Percentiles rank a stretch among this genome's conserved stretches.
Conservation (phyloP, 192 early-diverging fungal species). For the Backusella morwellensis region DNA sequence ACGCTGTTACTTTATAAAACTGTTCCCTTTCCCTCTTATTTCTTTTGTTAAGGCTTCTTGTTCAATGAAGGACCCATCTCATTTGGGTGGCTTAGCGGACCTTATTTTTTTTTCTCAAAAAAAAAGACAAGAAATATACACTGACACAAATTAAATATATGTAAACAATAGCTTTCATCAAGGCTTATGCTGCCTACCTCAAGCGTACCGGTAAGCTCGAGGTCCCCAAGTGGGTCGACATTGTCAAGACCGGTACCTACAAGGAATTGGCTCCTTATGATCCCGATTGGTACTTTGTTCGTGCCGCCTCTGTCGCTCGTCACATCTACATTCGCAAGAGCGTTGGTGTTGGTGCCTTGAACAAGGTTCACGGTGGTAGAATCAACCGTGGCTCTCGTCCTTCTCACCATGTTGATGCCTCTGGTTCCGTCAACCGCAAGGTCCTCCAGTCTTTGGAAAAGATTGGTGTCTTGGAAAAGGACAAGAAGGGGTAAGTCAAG, state of each 20-base stretch:
- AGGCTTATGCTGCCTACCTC: conserved; percentile 98
- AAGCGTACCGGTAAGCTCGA: conserved; percentile 98
- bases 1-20: neutral
- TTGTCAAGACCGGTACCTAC: conserved; percentile 96
- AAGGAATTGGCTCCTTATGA: conserved; percentile 99
- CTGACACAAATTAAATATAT: neutral
- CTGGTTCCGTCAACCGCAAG: conserved; percentile 94
- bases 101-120: neutral
- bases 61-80: neutral
- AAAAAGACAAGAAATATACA: neutral
- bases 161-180: conserved; percentile 68
- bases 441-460: conserved; percentile 98
- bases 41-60: neutral
- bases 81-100: neutral
- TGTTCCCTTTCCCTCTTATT: neutral
- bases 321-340: conserved; percentile 96
- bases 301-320: conserved; percentile 93
- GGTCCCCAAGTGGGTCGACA: conserved; percentile 98
- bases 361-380: conserved; percentile 91
- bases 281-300: conserved; percentile 99
- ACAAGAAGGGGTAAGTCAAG: conserved; percentile 66
- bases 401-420: conserved; percentile 83
- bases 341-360: conserved; percentile 93
- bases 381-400: conserved; percentile 93
- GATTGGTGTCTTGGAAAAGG: conserved; percentile 95